Conservation (phyloP, 306 rosid genomes). For the Ochetophila trinervis region DNA sequence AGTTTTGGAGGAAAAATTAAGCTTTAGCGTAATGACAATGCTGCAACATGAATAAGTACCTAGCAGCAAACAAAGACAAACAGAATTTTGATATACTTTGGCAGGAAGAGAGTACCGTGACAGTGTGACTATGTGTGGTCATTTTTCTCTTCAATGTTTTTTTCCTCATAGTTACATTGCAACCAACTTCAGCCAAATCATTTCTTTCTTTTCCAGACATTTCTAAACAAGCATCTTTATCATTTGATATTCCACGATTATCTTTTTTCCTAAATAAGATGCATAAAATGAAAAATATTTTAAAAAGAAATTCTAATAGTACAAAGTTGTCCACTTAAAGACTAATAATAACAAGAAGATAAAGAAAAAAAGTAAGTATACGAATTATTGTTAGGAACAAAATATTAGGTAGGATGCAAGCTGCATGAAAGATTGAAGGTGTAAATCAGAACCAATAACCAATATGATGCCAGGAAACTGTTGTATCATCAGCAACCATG, state of each 20-base stretch:
- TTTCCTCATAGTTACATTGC: background rate
- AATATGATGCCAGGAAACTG: background rate
- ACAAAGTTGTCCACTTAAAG: background rate
- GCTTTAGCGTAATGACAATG: background rate
- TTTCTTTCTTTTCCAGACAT: conserved; percentile 4
- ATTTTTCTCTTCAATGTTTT: conserved; percentile 25
- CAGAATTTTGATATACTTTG: conserved; percentile 19
- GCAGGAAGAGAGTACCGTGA: conserved; percentile 28
- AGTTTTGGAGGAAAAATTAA: background rate
- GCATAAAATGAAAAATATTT: background rate
- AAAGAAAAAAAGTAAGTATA: background rate
- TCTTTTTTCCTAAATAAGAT: conserved; percentile 24
- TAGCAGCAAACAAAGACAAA: conserved; percentile 10
- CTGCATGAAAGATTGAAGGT: background rate
- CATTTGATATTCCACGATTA: conserved; percentile 14
- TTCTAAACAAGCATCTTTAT: conserved; percentile 5
- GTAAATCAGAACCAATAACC: too few relatives aligned
- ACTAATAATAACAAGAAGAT: background rate
- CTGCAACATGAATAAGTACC: conserved; percentile 2
- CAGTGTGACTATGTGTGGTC: conserved; percentile 15
- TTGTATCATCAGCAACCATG: too few relatives aligned
- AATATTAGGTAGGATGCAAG: background rate
- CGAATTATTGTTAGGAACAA: background rate
- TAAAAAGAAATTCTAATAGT: background rate
- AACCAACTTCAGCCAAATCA: conserved; percentile 7